Evolutionary conservation across 2,329 filamentous ascomycete species (phyloP), one percentile per base, ranked within the genome.

Genomic region (Huntiella bhutanensis): DNA sequence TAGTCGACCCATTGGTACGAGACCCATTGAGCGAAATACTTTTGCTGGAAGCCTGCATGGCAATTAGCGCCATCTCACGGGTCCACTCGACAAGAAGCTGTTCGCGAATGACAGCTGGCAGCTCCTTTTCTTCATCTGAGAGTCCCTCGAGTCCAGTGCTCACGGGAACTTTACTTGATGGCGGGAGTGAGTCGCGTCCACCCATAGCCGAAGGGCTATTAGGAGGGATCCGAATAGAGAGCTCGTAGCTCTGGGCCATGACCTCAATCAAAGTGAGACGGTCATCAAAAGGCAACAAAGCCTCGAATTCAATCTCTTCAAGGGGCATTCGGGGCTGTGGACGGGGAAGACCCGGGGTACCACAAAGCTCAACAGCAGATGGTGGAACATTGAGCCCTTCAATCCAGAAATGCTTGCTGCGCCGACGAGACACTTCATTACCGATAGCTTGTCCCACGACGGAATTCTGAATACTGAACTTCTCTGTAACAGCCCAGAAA

Each of bases 81-180:
- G 76, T 80, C 88, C 88, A 95, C 41, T 82, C 74, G 15, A 73
- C 67, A 48, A 85, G 64, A 72, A 95, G 82, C 53, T 83, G 73
- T 51, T 91, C 82, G 52, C 71, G 76, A 53, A 85, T 73, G 22
- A 66, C 68, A 12, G 65, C 59, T 0, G 85, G 81, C 2, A 94
- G 64, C 48, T 78, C 70, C 16, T 65, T 58, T 45, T 58, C 50
- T 6, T 42, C 49, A 12, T 42, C 33, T 8, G n/a, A 22, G 6
- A 41, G 43, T 15, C 13, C 13, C 13, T 38, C 40, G 8, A 28
- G 8, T 10, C 22, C 22, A 22, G 13, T 22, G 4, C n/a, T 28
- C 3, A 32, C 22, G 5, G 44, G 45, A n/a, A 17, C 19, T 42
- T 49, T 49, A 12, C 41, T 35, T 13, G 35, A 7, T 3, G 38